Percentiles rank a stretch among this genome's conserved stretches.
These are phyloP conservation scores for Ceratocystis huliohia DNA, from an alignment of 2,329 filamentous ascomycete genomes.

Conservation along the genomic window DNA sequence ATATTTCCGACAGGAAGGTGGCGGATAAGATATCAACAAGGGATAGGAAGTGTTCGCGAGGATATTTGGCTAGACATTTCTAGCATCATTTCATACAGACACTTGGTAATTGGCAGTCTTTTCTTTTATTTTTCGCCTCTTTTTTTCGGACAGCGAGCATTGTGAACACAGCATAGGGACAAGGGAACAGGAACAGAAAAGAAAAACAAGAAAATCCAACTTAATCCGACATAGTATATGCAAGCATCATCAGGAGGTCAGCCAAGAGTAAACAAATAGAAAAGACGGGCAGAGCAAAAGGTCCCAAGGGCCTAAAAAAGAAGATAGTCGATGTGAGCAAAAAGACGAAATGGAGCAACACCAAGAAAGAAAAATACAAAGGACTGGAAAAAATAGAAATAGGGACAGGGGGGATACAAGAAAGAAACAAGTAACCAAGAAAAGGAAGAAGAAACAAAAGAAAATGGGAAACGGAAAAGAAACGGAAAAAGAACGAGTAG, in stretches of 20 bases:
- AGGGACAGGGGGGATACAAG: constrained; percentile 2
- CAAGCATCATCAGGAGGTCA: too few species aligned
- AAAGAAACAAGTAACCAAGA: constrained; percentile 9
- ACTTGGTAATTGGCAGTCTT: not conserved
- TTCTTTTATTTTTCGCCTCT: not conserved
- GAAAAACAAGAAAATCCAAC: too few species aligned
- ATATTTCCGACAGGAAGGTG: not conserved
- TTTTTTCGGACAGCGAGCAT: not conserved
- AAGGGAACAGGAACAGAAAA: not conserved
- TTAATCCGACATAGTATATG: too few species aligned
- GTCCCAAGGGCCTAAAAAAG: not conserved
- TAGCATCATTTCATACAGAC: not conserved
- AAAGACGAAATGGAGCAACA: constrained; percentile 5
- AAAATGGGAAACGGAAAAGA: not conserved
- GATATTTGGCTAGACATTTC: not conserved
- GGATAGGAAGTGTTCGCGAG: not conserved
- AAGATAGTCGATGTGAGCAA: not conserved
- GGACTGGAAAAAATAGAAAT: not conserved
- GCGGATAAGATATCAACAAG: too few species aligned
- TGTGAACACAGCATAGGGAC: not conserved
- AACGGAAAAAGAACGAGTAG: constrained; percentile 8
- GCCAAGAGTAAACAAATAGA: too few species aligned
- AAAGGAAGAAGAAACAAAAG: constrained; percentile 1
- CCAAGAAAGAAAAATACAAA: constrained; percentile 2
- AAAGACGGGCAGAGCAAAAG: constrained; percentile 1